These are phyloP conservation scores for Komagataea norvegica DNA, from an alignment of 1,139 yeast genomes.

Conservation along the genomic window DNA sequence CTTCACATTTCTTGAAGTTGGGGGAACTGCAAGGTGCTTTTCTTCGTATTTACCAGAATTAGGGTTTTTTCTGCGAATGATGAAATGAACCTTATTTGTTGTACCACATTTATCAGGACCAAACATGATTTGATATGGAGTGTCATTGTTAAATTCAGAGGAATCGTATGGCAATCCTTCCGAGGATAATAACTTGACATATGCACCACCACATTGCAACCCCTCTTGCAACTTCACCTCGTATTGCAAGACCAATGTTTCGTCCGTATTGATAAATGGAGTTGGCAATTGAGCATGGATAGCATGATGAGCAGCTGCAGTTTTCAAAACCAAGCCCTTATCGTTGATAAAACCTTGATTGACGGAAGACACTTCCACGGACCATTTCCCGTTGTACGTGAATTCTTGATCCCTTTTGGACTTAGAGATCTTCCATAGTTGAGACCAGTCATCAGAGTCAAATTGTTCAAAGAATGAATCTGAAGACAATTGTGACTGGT, in stretches of 20 bases:
- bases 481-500: constrained; percentile 26
- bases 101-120: constrained; percentile 93
- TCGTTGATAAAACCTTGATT: constrained; percentile 60
- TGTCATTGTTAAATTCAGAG: constrained; percentile 48
- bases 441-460: constrained; percentile 37
- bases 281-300: constrained; percentile 55
- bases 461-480: constrained; percentile 69
- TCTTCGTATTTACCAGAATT: constrained; percentile 56
- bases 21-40: constrained; percentile 63
- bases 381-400: constrained; percentile 71
- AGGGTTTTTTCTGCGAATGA: constrained; percentile 56
- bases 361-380: constrained; percentile 51
- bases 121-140: constrained; percentile 85
- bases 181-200: constrained; percentile 65
- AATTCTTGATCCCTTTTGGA: constrained; percentile 51
- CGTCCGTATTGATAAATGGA: constrained; percentile 51
- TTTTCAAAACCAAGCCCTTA: constrained; percentile 68
- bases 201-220: constrained; percentile 83
- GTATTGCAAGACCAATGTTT: constrained; percentile 78
- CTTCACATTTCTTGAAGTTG: constrained; percentile 56
- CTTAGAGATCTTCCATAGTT: constrained; percentile 61
- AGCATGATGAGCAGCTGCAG: constrained; percentile 77
- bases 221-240: constrained; percentile 81
- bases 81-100: constrained; percentile 74
- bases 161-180: constrained; percentile 39